These are phyloP conservation scores for Thelonectria discophora DNA, from an alignment of 2,329 filamentous ascomycete genomes.

Conservation along the genomic window DNA sequence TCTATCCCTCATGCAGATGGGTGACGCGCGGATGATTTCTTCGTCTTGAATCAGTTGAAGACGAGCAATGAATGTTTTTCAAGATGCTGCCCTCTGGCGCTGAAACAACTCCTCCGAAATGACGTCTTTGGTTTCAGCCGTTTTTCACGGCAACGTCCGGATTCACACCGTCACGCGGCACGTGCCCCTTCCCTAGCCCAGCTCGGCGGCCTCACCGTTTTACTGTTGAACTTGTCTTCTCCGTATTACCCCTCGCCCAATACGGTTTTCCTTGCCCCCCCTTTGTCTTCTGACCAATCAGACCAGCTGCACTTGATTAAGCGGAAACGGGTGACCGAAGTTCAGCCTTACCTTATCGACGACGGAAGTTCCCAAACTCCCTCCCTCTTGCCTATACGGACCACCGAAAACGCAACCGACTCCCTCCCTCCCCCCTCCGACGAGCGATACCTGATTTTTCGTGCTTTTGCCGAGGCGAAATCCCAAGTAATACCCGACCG, in stretches of 20 bases:
- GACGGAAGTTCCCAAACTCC: constrained; percentile 27
- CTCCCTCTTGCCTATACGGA: constrained; percentile 4
- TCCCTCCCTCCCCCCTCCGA: constrained; percentile 9
- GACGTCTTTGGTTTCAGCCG: neutral
- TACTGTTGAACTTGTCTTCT: constrained; percentile 7
- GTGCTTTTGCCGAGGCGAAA: neutral
- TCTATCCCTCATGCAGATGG: too few relatives aligned
- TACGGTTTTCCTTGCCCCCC: constrained; percentile 9
- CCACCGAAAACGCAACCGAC: too few relatives aligned
- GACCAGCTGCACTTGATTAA: constrained; percentile 14
- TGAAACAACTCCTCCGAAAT: neutral
- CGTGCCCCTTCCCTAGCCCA: neutral
- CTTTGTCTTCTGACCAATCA: constrained; percentile 9
- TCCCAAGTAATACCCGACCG: too few relatives aligned
- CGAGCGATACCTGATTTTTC: neutral
- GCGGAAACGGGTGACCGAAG: constrained; percentile 24
- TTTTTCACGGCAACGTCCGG: neutral
- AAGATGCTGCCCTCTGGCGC: neutral
- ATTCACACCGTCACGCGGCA: neutral
- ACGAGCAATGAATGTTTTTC: too few relatives aligned
- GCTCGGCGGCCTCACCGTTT: neutral
- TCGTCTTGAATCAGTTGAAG: too few relatives aligned
- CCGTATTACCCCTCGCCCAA: constrained; percentile 39
- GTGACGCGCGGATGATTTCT: too few relatives aligned
- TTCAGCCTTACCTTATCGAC: constrained; percentile 39